Evolutionary conservation across 352 stramenopile species (phyloP), one percentile per base, ranked within the genome.

Genomic region (Phytophthora fragariae): DNA sequence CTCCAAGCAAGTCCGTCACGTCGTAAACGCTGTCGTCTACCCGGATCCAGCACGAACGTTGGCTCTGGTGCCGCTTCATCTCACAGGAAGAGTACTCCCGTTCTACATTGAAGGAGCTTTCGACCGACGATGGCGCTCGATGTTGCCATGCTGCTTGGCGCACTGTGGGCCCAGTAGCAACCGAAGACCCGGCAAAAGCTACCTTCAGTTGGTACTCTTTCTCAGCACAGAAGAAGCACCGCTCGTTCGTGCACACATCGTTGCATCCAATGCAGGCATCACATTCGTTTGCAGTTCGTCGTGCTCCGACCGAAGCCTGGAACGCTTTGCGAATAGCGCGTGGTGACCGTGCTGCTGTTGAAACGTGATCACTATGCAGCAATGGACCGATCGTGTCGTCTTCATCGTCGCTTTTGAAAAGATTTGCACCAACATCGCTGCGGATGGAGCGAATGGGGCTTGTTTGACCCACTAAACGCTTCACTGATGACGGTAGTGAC

Each of bases 21-120:
- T 99, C 94, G 68, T 97, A 98, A 21, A 98, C 89, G 55, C 82
- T 79, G 44, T 88, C 82, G n/a, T 92, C 87, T 10, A 92, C 84
- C 11, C 98, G 72, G 52, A 98, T 86, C 96, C 96, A 99, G 64
- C 92, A 97, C 14, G 93, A 98, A 1, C 83, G 81, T 27, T 79
- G 65, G 8, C 68, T 89, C 63, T 90, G 87, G 65, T 98, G 95
- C 19, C 90, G 85, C 33, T 77, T 73, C 21, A 98, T 76, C 76
- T 99, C 90, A 56, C 92, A 98, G 35, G 92, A 94, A 5, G 95
- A 98, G 67, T 91, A 95, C 46, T 88, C 85, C 7, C 88, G 85
- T 14, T 86, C 77, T 37, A 83, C 66, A 17, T 76, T 78, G 59
- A 76, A 76, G 27, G 63, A 80, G 47, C 72, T 79, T 35, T 82